Base-by-base conservation (phyloP, 257 asterid genomes). In the Linderniella brevidens region DNA sequence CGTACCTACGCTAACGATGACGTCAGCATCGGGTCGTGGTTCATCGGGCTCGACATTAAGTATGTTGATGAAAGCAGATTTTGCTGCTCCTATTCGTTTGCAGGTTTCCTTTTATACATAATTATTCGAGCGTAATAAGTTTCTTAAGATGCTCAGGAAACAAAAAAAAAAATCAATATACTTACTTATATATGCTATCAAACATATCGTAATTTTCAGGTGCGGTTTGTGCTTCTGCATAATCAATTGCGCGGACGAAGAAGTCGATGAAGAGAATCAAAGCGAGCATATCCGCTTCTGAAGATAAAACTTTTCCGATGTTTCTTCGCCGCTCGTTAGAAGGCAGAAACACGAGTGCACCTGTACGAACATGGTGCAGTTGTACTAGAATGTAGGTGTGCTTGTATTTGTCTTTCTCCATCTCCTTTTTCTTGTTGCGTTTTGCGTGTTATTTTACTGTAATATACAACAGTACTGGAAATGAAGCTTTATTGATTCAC, bases 21-120 rank as follows among this genome's bases (percentile, higher is more conserved):
- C 66, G 78, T 86, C 48, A 86, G 88, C 53, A 76, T 69, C 29
- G 97, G 95, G 39, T 82, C 97, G 50, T 86, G 95, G 97, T 80
- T 87, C 68, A 75, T 79, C 36, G 95, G 97, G 45, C 74, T 80
- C 53, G 82, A 82, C 68, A 85, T 71, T 53, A 76, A 79, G 53
- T 78, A 87, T 50, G 62, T 82, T 35, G 88, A 79, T 59, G 95
- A 87, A 71, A 72, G 68, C 51, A 87, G 73, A 71, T 82, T 87
- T 69, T 87, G 97, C 70, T 82, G 97, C 64, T 69, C 95, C 20
- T 71, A 93, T 58, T 70, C 77, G 86, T 61, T 87, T 45, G 61
- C 97, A 73, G 97, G 93, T 37, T 37, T 36, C 44, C 36, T 25
- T 46, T 16, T 11, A 39, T 20, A 15, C 49, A 44, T 25, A 11